Evolutionary conservation across 192 early-diverging fungal genomes (phyloP).

Genomic region (Radiomyces spectabilis): DNA sequence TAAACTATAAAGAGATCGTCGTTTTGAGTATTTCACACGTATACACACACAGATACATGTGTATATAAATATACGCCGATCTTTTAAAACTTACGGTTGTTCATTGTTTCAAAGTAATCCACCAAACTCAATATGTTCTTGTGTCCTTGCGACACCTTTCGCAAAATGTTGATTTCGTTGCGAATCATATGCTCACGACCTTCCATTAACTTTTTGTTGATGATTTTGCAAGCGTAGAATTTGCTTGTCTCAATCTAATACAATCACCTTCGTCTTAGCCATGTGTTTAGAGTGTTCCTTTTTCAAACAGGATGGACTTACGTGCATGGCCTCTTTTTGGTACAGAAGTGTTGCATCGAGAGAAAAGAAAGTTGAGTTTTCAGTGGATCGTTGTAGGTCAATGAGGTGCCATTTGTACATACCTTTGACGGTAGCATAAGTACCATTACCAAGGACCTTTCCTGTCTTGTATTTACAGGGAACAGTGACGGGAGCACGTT

Average conservation of each 20-base stretch:
- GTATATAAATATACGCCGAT: not conserved
- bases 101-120: slow-evolving; percentile 76
- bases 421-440: slow-evolving; percentile 65
- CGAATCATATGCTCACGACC: slow-evolving; percentile 59
- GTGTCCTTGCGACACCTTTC: slow-evolving; percentile 58
- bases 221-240: slow-evolving; percentile 73
- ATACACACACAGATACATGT: no score
- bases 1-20: slow-evolving; percentile 50
- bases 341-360: no score
- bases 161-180: slow-evolving; percentile 70
- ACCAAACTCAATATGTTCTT: slow-evolving; percentile 63
- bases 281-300: not conserved
- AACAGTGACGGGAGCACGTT: slow-evolving; percentile 17
- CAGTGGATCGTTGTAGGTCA: no score
- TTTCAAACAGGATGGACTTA: slow-evolving; percentile 18
- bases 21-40: no score
- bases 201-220: slow-evolving; percentile 68
- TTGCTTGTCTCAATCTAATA: slow-evolving; percentile 57
- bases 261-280: not conserved
- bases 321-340: slow-evolving; percentile 48
- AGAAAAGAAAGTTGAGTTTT: no score
- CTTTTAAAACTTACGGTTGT: slow-evolving; percentile 42
- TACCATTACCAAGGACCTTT: slow-evolving; percentile 54
- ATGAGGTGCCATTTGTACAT: no score
- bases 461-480: slow-evolving; percentile 64